These are phyloP conservation scores for Lachancea mirantina DNA, from an alignment of 805 yeast genomes.

Conservation along the genomic window DNA sequence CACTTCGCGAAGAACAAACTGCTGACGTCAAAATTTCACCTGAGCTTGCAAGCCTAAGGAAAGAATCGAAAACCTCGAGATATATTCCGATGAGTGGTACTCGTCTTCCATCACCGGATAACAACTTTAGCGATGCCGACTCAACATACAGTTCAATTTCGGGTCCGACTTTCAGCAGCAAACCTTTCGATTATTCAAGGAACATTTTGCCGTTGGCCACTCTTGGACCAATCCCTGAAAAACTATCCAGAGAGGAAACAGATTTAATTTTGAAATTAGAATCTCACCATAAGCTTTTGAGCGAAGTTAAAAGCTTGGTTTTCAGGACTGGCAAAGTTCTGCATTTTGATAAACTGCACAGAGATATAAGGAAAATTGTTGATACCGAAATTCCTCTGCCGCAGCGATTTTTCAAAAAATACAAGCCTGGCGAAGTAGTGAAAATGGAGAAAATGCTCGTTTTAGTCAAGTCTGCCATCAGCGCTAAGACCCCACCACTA, in stretches of 20 bases:
- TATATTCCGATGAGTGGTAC: too few species aligned
- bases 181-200: too few species aligned
- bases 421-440: slow-evolving; percentile 53
- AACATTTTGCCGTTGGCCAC: too few species aligned
- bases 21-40: too few species aligned
- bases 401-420: slow-evolving; percentile 28
- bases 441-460: slow-evolving; percentile 65
- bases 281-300: not conserved
- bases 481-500: slow-evolving; percentile 25
- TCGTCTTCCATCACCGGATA: too few species aligned
- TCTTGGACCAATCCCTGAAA: slow-evolving; percentile 14
- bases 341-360: slow-evolving; percentile 10
- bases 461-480: slow-evolving; percentile 39
- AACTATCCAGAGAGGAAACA: slow-evolving; percentile 14
- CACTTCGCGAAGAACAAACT: too few species aligned
- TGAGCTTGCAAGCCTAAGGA: too few species aligned
- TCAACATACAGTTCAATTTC: too few species aligned
- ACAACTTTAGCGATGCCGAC: too few species aligned
- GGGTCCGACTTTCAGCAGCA: too few species aligned
- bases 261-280: not conserved
- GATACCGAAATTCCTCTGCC: slow-evolving; percentile 5
- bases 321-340: slow-evolving; percentile 13
- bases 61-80: too few species aligned
- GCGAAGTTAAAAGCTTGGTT: slow-evolving; percentile 4
- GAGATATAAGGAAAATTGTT: slow-evolving; percentile 1